Base-by-base conservation (phyloP, 2,329 filamentous ascomycete genomes). In the Fusarium sp. region DNA sequence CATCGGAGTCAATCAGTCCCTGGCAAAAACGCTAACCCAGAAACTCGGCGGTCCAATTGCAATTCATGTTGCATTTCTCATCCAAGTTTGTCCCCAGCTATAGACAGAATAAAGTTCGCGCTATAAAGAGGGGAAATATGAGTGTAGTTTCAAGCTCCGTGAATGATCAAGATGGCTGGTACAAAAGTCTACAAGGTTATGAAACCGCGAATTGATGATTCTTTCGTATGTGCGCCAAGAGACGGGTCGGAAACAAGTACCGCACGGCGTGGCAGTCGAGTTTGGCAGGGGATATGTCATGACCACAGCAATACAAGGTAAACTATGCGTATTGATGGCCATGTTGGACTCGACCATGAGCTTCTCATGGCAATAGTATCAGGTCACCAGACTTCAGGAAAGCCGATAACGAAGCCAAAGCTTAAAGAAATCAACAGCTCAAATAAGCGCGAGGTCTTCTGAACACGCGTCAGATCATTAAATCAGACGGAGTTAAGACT, bases 141-240 rank as follows among this genome's bases (percentile, higher is more conserved):
- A 30, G 13, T 32, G 35, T 18, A 21, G 25, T 47, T 42, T 18
- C 25, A 42, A 63, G 30, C 32, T 64, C 35, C 37, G 32, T 28
- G 38, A 9, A 33, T 11, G 25, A 43, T 42, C n/a, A 23, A 28
- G 19, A 33, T 52, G 49, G 32, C n/a, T 52, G 30, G n/a, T 35
- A 25, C 53, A 47, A 32, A 47, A 32, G 46, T 12, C 21, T 33
- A 19, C 21, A 19, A 50, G 47, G 25, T 53, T 28, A 28, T 28
- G 21, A n/a, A 56, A 32, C 21, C 19, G 18, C 25, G 18, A 30
- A 25, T 50, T 21, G n/a, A 32, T 37, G 35, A 59, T 32, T 28
- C 30, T 38, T 38, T 23, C 60, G 40, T 28, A 44, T 64, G 28
- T 25, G 46, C 60, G 49, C 61, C 50, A 66, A 66, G 61, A 38